Conservation (phyloP, 164 flowering plant species). For the Magnolia officinalis region DNA sequence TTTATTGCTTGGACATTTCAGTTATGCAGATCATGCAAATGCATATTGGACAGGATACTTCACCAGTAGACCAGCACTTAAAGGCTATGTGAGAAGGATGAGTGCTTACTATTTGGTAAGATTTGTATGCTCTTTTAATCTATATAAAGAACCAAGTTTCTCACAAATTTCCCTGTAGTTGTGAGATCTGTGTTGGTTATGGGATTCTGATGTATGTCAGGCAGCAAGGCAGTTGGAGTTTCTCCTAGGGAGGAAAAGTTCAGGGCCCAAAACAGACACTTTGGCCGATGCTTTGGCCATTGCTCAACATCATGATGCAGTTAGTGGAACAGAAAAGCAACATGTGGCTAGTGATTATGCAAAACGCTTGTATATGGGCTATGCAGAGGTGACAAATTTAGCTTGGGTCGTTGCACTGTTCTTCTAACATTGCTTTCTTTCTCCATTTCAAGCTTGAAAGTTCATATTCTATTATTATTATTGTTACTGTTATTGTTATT, state of each 20-base stretch:
- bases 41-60: slow-evolving; percentile 98
- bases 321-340: slow-evolving; percentile 84
- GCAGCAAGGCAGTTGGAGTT: slow-evolving; percentile 91
- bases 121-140: background rate
- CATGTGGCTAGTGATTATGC: slow-evolving; percentile 95
- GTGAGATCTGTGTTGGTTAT: slow-evolving; percentile 5
- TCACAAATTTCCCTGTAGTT: background rate
- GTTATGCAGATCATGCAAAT: slow-evolving; percentile 86
- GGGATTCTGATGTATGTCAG: slow-evolving; percentile 29
- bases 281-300: slow-evolving; percentile 91
- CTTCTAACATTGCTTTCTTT: background rate
- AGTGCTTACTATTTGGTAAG: slow-evolving; percentile 89
- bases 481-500: background rate
- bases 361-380: slow-evolving; percentile 73
- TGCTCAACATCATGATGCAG: slow-evolving; percentile 98
- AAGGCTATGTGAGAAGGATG: slow-evolving; percentile 77
- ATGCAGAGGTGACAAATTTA: slow-evolving; percentile 50
- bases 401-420: background rate
- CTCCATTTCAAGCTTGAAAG: background rate
- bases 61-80: slow-evolving; percentile 82
- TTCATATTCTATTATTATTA: background rate
- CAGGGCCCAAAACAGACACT: slow-evolving; percentile 62
- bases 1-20: slow-evolving; percentile 22
- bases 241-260: slow-evolving; percentile 54
- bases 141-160: background rate